These are phyloP conservation scores for Populus hybrid DNA, from an alignment of 441 rosid genomes.

Conservation along the genomic window DNA sequence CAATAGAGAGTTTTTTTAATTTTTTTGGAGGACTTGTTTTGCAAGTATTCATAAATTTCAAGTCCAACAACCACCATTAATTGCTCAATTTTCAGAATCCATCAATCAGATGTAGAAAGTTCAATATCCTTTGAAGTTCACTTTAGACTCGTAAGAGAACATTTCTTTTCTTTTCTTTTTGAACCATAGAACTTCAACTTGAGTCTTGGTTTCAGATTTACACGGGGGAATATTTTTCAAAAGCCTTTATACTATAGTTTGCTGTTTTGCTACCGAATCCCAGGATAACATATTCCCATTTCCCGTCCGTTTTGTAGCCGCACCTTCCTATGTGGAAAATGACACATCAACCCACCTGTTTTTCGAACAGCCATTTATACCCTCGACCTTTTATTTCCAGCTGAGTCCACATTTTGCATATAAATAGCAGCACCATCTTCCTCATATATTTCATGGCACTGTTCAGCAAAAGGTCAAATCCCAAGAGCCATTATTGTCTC, in stretches of 20 bases:
- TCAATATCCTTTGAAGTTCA: too few relatives aligned
- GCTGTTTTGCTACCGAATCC: slow-evolving; percentile 1
- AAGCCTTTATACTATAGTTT: background rate
- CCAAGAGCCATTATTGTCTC: background rate
- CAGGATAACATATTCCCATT: slow-evolving; percentile 16
- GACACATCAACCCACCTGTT: slow-evolving; percentile 26
- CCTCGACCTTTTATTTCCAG: slow-evolving; percentile 22
- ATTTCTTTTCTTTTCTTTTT: too few relatives aligned
- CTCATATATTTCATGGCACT: slow-evolving; percentile 8
- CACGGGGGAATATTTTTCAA: background rate
- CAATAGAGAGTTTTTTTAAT: too few relatives aligned
- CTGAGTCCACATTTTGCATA: slow-evolving; percentile 8
- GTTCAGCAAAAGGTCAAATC: background rate
- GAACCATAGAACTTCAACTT: background rate
- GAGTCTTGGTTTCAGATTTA: background rate
- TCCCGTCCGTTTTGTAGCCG: background rate
- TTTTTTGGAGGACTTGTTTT: too few relatives aligned
- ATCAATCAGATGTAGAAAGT: too few relatives aligned
- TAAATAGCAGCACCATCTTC: slow-evolving; percentile 14
- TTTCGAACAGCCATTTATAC: slow-evolving; percentile 19
- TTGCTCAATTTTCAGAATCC: too few relatives aligned
- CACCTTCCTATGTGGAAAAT: slow-evolving; percentile 18
- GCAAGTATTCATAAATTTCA: too few relatives aligned
- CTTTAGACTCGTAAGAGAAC: too few relatives aligned
- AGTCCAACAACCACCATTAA: too few relatives aligned